Base-by-base conservation (phyloP, 331 rosid species). In the Quercus tomentella region DNA sequence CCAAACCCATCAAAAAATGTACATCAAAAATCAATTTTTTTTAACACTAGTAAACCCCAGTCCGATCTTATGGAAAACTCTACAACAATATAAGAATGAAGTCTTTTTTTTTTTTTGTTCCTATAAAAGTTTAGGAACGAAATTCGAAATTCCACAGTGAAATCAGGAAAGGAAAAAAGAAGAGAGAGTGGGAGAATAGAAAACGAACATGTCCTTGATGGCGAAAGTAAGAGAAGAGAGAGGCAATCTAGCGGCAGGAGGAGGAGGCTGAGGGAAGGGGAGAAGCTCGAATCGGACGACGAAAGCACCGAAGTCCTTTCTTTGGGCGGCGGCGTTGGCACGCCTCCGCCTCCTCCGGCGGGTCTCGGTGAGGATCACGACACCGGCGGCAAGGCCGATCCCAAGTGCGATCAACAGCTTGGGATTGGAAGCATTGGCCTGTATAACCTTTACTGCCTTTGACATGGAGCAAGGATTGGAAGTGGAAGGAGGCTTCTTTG, bases 211-310 rank as follows among this genome's bases (percentile, higher is more conserved):
- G 88, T 93, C 97, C 55, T 77, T 78, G 60, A 89, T 81, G 80
- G 97, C 97, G 60, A 93, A 93, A 69, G 87, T 81, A 41, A 91
- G 84, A n/a, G 84, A 73, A 35, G 94, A 77, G 6, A 91, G 97
- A 30, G 76, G 21, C n/a, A 76, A 93, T 33, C 77, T 75, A 55
- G 94, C 88, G 2, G 97, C 92, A 0, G 97, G 97, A 31, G 93
- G 97, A 55, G 96, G 91, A 65, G 91, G 88, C 73, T 89, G 97
- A 75, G 94, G 96, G 72, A 86, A 88, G 4, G 97, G 97, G 60
- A 70, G 84, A 7, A 93, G 89, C 82, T 88, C 91, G 77, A 91
- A 91, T 14, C 91, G 91, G 76, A 81, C 89, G 28, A 91, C 15
- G 74, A 93, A 93, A 74, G 97, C 94, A 8, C 92, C 90, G 37